Base-by-base conservation (phyloP, 176 grass and related monocot genomes). In the Lolium rigidum region DNA sequence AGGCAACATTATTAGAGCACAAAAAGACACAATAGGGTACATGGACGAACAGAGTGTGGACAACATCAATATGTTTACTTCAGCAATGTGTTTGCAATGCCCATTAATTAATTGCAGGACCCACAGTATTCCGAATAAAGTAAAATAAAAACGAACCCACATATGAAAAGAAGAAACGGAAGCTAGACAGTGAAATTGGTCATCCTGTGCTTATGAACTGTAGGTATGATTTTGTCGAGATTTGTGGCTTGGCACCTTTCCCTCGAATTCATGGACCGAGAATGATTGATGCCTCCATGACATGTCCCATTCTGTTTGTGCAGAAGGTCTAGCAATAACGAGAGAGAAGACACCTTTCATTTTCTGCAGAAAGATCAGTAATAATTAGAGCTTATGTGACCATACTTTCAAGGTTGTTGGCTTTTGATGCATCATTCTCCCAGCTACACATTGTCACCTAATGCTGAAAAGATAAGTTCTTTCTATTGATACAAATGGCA, bases 331-430 rank as follows among this genome's bases (percentile, higher is more conserved):
- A 21, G 25, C 39, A 81, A 39, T 68, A 68, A 60, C 15, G 25
- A 68, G 58, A n/a, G n/a, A 18, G 31, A 66, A 46, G 38, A 24
- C 0, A 4, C 37, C 10, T 67, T 77, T 77, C 58, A 26, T 76
- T 82, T 68, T 77, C 69, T 8, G 38, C 37, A 89, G 61, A 86
- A 89, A 55, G 83, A 70, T 77, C 15, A 76, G 61, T 82, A 68
- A 89, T 89, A 37, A 82, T 82, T 41, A 80, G 82, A 77, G 70
- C 60, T 77, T 90, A 50, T 82, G 63, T 77, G 71, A 50, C 88
- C 16, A 70, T 70, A 77, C 78, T 66, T 85, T 85, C 68, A 51
- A 77, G 38, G 78, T 82, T 70, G 83, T 61, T 86, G 82, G 78
- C 4, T 85, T 82, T 76, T 38, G 12, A 85, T 89, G 82, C 68